Percentiles rank a stretch among this genome's conserved stretches.
phyloP scores from a whole-genome alignment of 345 rosid species.

The Laguncularia racemosa region DNA sequence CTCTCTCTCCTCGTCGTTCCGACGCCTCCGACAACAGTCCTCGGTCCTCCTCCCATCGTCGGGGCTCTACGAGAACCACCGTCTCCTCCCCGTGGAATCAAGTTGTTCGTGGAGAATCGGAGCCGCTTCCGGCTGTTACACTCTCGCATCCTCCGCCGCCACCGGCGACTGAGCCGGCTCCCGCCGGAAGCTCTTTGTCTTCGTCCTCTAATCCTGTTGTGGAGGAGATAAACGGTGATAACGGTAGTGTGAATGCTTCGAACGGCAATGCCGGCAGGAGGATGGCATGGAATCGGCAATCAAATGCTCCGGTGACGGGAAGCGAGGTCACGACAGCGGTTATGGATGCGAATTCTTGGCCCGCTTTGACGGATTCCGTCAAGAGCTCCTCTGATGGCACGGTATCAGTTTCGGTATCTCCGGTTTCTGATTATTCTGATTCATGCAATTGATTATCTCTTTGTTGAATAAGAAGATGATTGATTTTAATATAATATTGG shows the following conservation, averaged over 20 bases:
- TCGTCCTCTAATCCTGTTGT: slow-evolving; percentile 17
- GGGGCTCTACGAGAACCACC: slow-evolving; percentile 4
- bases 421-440: slow-evolving; percentile 18
- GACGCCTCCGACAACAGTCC: slow-evolving; percentile 1
- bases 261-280: slow-evolving; percentile 56
- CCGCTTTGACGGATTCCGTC: slow-evolving; percentile 41
- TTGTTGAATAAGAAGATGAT: background rate
- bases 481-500: too few relatives aligned
- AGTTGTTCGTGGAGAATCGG: slow-evolving; percentile 37
- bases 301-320: slow-evolving; percentile 23
- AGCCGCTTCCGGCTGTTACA: slow-evolving; percentile 14
- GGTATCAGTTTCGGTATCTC: slow-evolving; percentile 21
- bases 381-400: slow-evolving; percentile 42
- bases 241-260: slow-evolving; percentile 13
- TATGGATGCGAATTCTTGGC: slow-evolving; percentile 64
- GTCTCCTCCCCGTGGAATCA: slow-evolving; percentile 38
- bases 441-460: background rate
- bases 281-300: slow-evolving; percentile 69
- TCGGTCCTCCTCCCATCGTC: background rate
- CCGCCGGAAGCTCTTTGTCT: slow-evolving; percentile 5
- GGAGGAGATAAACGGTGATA: slow-evolving; percentile 34
- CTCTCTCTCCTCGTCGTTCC: slow-evolving; percentile 8
- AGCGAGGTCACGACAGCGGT: slow-evolving; percentile 34
- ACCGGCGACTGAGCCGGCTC: slow-evolving; percentile 15
- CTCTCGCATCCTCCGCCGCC: slow-evolving; percentile 10